A percentile compares a stretch with the other conserved stretches of the same genome.
Conservation (phyloP, 2,329 filamentous ascomycete species). For the Trichophyton equinum region DNA sequence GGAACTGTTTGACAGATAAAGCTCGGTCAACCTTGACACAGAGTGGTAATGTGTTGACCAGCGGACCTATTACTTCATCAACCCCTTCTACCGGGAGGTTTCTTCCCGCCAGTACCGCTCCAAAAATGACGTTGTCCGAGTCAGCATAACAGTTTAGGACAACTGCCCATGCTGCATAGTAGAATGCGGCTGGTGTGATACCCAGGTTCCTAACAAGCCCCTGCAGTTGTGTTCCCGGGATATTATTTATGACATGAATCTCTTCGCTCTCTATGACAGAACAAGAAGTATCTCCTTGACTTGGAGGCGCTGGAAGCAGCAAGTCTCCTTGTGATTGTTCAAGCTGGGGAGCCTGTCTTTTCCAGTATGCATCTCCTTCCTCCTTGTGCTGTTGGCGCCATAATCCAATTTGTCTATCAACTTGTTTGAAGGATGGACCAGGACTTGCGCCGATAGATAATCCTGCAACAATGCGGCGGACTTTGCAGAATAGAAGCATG, state of each 20-base stretch:
- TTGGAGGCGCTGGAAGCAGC: not conserved
- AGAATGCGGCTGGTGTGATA: constrained; percentile 16
- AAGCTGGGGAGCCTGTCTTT: not conserved
- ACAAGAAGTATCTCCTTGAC: not conserved
- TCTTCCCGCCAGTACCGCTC: constrained; percentile 26
- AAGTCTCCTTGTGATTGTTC: not conserved
- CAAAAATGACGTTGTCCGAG: constrained; percentile 24
- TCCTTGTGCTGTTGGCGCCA: not conserved
- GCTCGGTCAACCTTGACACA: constrained; percentile 20
- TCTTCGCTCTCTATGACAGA: not conserved
- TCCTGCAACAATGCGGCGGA: not conserved
- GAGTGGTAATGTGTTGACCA: constrained; percentile 33
- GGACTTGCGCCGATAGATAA: not conserved
- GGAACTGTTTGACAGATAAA: constrained; percentile 3
- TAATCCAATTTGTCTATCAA: not conserved
- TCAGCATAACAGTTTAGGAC: constrained; percentile 21
- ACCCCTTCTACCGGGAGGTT: constrained; percentile 26
- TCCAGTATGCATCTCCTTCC: not conserved
- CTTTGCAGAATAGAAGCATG: not conserved
- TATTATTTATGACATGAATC: not conserved
- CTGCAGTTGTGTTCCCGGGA: not conserved
- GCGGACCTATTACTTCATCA: constrained; percentile 31
- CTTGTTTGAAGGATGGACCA: not conserved
- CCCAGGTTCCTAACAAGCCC: not conserved
- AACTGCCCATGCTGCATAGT: constrained; percentile 28